Evolutionary conservation across 2,329 filamentous ascomycete species (phyloP).

Genomic region (Colletotrichum somersetense): DNA sequence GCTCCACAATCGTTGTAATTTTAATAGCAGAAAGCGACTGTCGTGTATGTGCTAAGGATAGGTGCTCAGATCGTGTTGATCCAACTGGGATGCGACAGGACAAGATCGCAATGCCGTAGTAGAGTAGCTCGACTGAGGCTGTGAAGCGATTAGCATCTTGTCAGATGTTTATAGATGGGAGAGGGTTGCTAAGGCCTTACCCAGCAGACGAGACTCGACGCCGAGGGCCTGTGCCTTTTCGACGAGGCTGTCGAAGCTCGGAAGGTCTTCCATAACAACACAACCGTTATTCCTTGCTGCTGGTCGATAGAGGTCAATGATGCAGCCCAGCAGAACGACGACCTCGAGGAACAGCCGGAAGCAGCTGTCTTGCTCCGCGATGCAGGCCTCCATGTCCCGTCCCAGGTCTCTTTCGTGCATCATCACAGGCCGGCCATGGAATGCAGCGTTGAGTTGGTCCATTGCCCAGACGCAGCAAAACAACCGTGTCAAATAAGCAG

Average conservation of each 20-base stretch:
- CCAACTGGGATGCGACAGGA: constrained; percentile 40
- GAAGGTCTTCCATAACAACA: constrained; percentile 31
- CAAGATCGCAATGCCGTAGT: constrained; percentile 44
- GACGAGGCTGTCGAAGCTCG: constrained; percentile 29
- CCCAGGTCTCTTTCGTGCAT: constrained; percentile 45
- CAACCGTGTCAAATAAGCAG: constrained; percentile 41
- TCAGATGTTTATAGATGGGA: neutral
- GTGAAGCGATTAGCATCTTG: neutral
- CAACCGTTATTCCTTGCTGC: constrained; percentile 31
- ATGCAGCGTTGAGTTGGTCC: constrained; percentile 45
- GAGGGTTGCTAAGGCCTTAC: constrained; percentile 15
- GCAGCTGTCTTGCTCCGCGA: constrained; percentile 43
- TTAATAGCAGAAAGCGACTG: constrained; percentile 44
- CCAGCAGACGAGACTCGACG: constrained; percentile 42
- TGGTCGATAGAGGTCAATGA: constrained; percentile 45
- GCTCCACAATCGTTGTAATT: constrained; percentile 43
- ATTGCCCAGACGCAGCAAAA: constrained; percentile 46
- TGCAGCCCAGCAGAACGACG: constrained; percentile 43
- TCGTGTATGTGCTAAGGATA: constrained; percentile 28
- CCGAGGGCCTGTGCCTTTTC: constrained; percentile 37
- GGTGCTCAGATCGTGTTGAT: constrained; percentile 35
- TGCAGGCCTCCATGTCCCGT: constrained; percentile 43
- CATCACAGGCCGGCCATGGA: constrained; percentile 45
- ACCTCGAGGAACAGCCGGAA: constrained; percentile 45
- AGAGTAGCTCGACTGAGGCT: constrained; percentile 45